Base-by-base conservation (phyloP, 1,284 basidiomycete genomes). In the Naganishia albida region DNA sequence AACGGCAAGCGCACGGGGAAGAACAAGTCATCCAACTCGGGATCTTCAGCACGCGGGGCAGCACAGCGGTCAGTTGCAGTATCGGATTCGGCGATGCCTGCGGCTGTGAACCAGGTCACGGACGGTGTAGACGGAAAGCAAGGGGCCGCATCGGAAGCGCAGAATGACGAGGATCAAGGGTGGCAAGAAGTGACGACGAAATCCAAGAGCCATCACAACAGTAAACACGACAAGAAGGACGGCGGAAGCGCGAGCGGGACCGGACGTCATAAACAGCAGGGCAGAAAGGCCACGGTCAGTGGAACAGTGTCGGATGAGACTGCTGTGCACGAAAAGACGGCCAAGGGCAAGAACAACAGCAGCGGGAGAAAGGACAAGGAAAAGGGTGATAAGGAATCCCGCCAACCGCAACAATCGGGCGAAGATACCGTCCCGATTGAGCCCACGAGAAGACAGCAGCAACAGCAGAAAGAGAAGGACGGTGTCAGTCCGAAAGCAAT, bases 111-210 rank as follows among this genome's bases (percentile, higher is more conserved):
- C 8, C 39, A 46, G 28, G 34, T 28, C 26, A 2, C n/a, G 0
- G 44, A 60, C 13, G 30, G 18, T 10, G 30, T 18, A 39, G 30
- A 18, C 15, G 38, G 13, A 18, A 15, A 10, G 46, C 28, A 48
- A 23, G 34, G 16, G 18, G 7, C 26, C 39, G 28, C 42, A 30
- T 44, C 34, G 12, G 25, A 20, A 38, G 34, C 23, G 1, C 38
- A 28, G 13, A 46, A 57, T 3, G 53, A 57, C 13, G 44, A 7
- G n/a, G 55, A 51, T n/a, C 39, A 50, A 25, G 63, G 43, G 16
- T 65, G 63, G 63, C 63, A 65, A 34, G 63, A 65, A 44, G 63
- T 65, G 7, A 51, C 48, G 12, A 38, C 46, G 13, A 54, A 56
- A 26, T 30, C 34, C n/a, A 65, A 51, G 48, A 59, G 25, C 12